These are phyloP conservation scores for Pythium angustatum DNA, from an alignment of 352 stramenopile genomes.

Conservation along the genomic window DNA sequence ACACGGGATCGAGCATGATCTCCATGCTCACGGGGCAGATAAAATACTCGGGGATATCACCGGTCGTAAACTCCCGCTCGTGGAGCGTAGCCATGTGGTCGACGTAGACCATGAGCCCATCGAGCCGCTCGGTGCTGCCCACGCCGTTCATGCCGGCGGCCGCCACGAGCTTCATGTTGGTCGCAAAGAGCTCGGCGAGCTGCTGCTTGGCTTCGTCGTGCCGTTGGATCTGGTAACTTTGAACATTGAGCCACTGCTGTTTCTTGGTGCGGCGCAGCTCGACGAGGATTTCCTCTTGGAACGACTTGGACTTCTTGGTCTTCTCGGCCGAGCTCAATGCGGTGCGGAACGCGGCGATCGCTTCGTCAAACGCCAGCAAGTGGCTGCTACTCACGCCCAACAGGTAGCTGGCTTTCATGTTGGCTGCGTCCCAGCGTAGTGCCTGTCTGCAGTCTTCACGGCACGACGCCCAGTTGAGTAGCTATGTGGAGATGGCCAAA, in stretches of 20 bases:
- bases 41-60: slow-evolving; percentile 77
- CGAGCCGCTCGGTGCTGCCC: slow-evolving; percentile 30
- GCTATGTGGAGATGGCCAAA: slow-evolving; percentile 29
- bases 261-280: slow-evolving; percentile 70
- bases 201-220: slow-evolving; percentile 49
- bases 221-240: slow-evolving; percentile 38
- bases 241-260: slow-evolving; percentile 53
- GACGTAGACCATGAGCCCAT: slow-evolving; percentile 63
- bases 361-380: slow-evolving; percentile 46
- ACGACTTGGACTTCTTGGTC: slow-evolving; percentile 52
- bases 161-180: slow-evolving; percentile 14
- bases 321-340: slow-evolving; percentile 56
- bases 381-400: slow-evolving; percentile 63
- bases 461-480: slow-evolving; percentile 60
- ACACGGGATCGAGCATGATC: slow-evolving; percentile 78
- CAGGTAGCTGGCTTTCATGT: slow-evolving; percentile 79
- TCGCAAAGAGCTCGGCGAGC: slow-evolving; percentile 37
- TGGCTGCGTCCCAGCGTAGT: slow-evolving; percentile 56
- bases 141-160: slow-evolving; percentile 3
- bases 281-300: slow-evolving; percentile 58
- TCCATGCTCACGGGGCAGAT: slow-evolving; percentile 84
- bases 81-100: slow-evolving; percentile 50
- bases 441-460: slow-evolving; percentile 64
- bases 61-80: slow-evolving; percentile 50
- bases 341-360: slow-evolving; percentile 52